These are phyloP conservation scores for Talaromyces sp. DNA, from an alignment of 2,329 filamentous ascomycete species.

Conservation along the genomic window DNA sequence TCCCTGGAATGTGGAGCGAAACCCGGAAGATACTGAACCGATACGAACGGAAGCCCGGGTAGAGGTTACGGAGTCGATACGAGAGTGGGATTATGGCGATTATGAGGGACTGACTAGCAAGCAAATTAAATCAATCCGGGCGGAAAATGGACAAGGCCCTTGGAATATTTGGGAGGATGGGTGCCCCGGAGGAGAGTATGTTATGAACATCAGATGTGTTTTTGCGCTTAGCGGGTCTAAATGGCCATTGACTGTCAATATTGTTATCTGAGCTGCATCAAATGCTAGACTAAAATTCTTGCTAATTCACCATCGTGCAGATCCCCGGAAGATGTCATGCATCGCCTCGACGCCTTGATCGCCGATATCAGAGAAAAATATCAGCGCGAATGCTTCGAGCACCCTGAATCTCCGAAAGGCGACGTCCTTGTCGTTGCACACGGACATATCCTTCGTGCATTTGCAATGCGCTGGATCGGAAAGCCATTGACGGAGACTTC, in stretches of 20 bases:
- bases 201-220: constrained; percentile 19
- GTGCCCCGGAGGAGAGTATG: constrained; percentile 80
- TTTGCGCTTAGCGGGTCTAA: background rate
- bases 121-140: constrained; percentile 65
- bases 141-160: constrained; percentile 57
- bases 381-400: constrained; percentile 65
- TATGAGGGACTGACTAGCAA: constrained; percentile 79
- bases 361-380: constrained; percentile 69
- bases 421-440: constrained; percentile 84
- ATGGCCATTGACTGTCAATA: background rate
- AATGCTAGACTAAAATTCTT: background rate
- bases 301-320: constrained; percentile 41
- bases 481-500: constrained; percentile 73
- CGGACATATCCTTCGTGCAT: constrained; percentile 83
- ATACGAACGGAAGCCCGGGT: constrained; percentile 62
- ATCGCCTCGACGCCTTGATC: constrained; percentile 75
- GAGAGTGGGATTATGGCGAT: constrained; percentile 86
- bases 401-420: constrained; percentile 52
- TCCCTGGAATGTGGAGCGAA: constrained; percentile 63
- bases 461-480: constrained; percentile 83
- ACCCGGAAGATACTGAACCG: constrained; percentile 35
- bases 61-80: constrained; percentile 70
- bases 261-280: background rate
- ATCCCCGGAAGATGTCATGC: constrained; percentile 71
- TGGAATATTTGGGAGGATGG: constrained; percentile 94